A percentile compares a stretch with the other conserved stretches of the same genome.
Conservation (phyloP, 192 early-diverging fungal genomes). For the Chytriomyces sp. region DNA sequence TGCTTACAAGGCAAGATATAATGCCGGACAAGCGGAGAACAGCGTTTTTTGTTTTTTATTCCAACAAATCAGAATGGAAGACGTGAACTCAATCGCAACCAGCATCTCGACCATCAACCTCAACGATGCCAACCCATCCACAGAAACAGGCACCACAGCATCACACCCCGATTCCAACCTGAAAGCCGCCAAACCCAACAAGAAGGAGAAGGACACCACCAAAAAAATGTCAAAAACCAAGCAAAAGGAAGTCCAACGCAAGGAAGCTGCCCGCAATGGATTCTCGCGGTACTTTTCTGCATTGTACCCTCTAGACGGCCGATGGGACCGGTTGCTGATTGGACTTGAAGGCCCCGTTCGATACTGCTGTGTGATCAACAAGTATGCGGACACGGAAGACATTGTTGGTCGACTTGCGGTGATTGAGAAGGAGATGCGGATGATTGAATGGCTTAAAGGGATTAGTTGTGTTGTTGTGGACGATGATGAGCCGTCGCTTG, state of each 20-base stretch:
- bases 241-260: conserved; percentile 13
- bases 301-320: conserved; percentile 3
- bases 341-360: conserved; percentile 30
- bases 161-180: too few species aligned
- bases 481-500: neutral
- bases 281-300: conserved; percentile 31
- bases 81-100: too few species aligned
- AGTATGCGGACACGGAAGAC: conserved; percentile 19
- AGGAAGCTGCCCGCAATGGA: conserved; percentile 13
- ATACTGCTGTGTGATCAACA: conserved; percentile 37
- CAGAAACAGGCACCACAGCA: too few species aligned
- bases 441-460: neutral
- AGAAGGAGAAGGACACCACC: neutral
- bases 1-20: too few species aligned
- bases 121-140: too few species aligned
- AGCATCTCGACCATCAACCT: too few species aligned
- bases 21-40: too few species aligned
- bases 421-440: conserved; percentile 16
- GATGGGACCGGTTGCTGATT: conserved; percentile 23
- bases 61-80: too few species aligned
- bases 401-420: conserved; percentile 9
- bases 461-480: conserved; percentile 31
- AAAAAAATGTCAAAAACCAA: conserved; percentile 27
- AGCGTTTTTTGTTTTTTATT: too few species aligned
- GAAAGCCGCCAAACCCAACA: neutral